Conservation (phyloP, 2,329 filamentous ascomycete species). For the Hypocreales sp. region DNA sequence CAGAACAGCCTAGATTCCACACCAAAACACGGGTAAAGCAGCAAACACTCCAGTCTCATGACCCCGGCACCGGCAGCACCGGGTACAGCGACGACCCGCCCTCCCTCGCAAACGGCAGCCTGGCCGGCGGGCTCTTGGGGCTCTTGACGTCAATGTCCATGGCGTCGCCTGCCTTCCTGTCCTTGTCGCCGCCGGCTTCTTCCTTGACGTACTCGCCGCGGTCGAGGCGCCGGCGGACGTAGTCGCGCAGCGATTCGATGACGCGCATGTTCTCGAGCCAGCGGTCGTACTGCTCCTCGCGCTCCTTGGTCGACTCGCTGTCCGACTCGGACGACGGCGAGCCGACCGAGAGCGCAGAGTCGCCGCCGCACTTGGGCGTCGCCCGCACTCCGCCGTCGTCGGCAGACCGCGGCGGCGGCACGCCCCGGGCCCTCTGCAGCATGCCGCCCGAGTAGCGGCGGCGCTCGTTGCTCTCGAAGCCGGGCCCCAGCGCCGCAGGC, state of each 20-base stretch:
- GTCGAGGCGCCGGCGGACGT: conserved; percentile 41
- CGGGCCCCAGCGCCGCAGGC: conserved; percentile 56
- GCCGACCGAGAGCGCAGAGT: conserved; percentile 27
- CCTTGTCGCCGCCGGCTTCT: conserved; percentile 5
- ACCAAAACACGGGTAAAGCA: too few relatives aligned
- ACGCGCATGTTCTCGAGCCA: conserved; percentile 53
- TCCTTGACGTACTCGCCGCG: conserved; percentile 35
- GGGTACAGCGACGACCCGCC: conserved; percentile 23
- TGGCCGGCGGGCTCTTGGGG: conserved; percentile 10
- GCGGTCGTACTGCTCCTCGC: conserved; percentile 46
- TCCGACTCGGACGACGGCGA: conserved; percentile 43
- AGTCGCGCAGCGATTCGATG: conserved; percentile 45
- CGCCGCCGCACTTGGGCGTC: conserved; percentile 27
- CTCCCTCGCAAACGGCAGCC: conserved; percentile 10
- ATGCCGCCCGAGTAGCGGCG: conserved; percentile 52
- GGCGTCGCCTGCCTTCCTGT: conserved; percentile 11
- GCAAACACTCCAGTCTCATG: too few relatives aligned
- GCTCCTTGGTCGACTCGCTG: conserved; percentile 34
- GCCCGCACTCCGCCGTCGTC: conserved; percentile 21
- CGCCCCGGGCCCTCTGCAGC: conserved; percentile 41
- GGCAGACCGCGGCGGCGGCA: conserved; percentile 19
- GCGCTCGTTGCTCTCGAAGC: conserved; percentile 46
- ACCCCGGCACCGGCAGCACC: conserved; percentile 20
- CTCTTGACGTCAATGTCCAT: conserved; percentile 22
- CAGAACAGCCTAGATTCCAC: too few relatives aligned